Evolutionary conservation across 2,329 filamentous ascomycete genomes (phyloP).

Genomic region (Escovopsis sp.): DNA sequence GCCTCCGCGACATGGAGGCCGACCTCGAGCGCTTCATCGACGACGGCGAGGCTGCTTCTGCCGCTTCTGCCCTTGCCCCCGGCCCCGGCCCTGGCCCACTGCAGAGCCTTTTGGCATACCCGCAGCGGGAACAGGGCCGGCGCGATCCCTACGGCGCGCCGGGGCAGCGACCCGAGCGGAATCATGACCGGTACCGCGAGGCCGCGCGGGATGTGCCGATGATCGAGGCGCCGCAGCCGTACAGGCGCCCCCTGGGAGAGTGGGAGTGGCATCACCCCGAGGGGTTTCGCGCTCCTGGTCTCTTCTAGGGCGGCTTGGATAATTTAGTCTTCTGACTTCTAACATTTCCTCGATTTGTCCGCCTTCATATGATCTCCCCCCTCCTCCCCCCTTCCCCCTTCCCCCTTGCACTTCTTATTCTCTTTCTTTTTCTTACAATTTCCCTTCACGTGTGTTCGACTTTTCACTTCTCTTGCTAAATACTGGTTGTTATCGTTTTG

Average conservation of each 20-base stretch:
- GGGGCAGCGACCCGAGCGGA: not conserved
- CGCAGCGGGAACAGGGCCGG: not conserved
- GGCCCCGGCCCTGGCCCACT: not conserved
- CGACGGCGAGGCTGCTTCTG: constrained; percentile 5
- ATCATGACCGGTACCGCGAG: not conserved
- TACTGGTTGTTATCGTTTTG: too few relatives aligned
- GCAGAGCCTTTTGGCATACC: not conserved
- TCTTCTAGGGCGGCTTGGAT: constrained; percentile 10
- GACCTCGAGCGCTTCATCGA: constrained; percentile 40
- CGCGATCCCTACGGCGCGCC: not conserved
- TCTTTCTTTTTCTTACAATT: not conserved
- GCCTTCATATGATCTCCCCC: too few relatives aligned
- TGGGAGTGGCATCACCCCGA: constrained; percentile 23
- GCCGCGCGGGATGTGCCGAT: constrained; percentile 1
- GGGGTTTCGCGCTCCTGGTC: constrained; percentile 15
- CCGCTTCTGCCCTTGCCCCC: not conserved
- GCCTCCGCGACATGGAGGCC: constrained; percentile 45
- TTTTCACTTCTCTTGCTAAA: too few relatives aligned
- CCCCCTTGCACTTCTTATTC: not conserved
- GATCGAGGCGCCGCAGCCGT: constrained; percentile 3
- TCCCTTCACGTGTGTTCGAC: not conserved
- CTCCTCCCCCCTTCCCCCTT: not conserved
- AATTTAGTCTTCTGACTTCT: too few relatives aligned
- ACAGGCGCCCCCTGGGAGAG: constrained; percentile 7
- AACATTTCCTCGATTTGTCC: too few relatives aligned